These are phyloP conservation scores for Scedosporium dehoogii DNA, from an alignment of 2,329 filamentous ascomycete species.

Conservation along the genomic window DNA sequence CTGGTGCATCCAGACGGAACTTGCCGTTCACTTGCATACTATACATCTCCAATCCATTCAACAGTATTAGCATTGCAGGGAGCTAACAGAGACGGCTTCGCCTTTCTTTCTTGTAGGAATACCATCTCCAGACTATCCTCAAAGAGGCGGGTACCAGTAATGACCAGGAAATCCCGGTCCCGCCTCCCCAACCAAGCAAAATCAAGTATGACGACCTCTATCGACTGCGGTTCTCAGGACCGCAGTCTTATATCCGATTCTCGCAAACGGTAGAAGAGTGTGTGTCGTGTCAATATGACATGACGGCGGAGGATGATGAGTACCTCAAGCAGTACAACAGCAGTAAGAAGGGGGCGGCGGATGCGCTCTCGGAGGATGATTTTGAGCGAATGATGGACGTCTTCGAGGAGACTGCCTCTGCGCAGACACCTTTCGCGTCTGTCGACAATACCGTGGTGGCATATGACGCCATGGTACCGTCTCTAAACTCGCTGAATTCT, in stretches of 20 bases:
- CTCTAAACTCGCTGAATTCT: conserved; percentile 43
- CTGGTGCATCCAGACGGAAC: neutral
- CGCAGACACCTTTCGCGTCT: conserved; percentile 78
- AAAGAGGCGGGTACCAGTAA: conserved; percentile 44
- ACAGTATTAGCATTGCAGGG: neutral
- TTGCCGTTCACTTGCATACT: neutral
- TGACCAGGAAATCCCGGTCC: conserved; percentile 55
- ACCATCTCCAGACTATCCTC: conserved; percentile 80
- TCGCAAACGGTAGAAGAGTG: conserved; percentile 97
- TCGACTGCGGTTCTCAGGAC: conserved; percentile 66
- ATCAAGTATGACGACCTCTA: conserved; percentile 88
- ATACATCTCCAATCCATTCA: neutral
- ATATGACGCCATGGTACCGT: conserved; percentile 66
- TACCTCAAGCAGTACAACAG: conserved; percentile 88
- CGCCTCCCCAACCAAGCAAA: conserved; percentile 52
- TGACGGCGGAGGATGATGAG: conserved; percentile 81
- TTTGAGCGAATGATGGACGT: conserved; percentile 94
- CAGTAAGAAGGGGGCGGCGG: conserved; percentile 53
- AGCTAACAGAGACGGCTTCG: neutral
- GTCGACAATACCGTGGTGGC: conserved; percentile 80
- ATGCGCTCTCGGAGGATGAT: conserved; percentile 73
- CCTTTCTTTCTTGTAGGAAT: conserved; percentile 56
- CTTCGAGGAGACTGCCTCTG: conserved; percentile 77
- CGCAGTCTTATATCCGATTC: conserved; percentile 91
- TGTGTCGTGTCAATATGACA: conserved; percentile 82